phyloP scores from a whole-genome alignment of 192 early-diverging fungal genomes.

The Backusella tarrabulga region DNA sequence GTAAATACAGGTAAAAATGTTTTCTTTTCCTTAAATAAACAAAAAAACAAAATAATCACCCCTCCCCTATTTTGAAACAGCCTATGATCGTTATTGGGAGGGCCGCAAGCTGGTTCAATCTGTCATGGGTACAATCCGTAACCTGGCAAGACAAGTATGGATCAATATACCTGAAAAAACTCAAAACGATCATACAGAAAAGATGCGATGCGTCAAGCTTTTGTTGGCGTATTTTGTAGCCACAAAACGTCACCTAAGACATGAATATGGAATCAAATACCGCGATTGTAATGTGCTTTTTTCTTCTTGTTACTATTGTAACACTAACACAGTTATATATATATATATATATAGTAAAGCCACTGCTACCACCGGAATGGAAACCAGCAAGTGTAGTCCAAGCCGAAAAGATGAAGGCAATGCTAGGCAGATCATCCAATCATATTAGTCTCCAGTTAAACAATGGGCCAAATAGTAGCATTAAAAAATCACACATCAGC shows the following conservation, averaged over 20 bases:
- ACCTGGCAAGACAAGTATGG: constrained; percentile 70
- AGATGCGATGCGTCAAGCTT: constrained; percentile 48
- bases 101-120: constrained; percentile 68
- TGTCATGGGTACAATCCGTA: constrained; percentile 63
- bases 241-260: constrained; percentile 61
- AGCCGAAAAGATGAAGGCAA: background rate
- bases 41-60: background rate
- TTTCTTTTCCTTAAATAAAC: too few species aligned
- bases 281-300: constrained; percentile 38
- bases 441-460: background rate
- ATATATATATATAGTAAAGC: too few species aligned
- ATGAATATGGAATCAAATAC: constrained; percentile 58
- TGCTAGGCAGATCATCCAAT: background rate
- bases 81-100: constrained; percentile 74
- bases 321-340: too few species aligned
- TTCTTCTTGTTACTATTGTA: background rate
- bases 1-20: constrained; percentile 59
- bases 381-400: background rate
- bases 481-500: background rate
- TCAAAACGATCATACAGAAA: constrained; percentile 49
- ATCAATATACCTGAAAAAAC: constrained; percentile 52
- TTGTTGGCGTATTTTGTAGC: constrained; percentile 55
- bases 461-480: background rate
- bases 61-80: too few species aligned
- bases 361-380: background rate